phyloP scores from a whole-genome alignment of 129 eudicot species.

The Rutidosis leptorrhynchoides region DNA sequence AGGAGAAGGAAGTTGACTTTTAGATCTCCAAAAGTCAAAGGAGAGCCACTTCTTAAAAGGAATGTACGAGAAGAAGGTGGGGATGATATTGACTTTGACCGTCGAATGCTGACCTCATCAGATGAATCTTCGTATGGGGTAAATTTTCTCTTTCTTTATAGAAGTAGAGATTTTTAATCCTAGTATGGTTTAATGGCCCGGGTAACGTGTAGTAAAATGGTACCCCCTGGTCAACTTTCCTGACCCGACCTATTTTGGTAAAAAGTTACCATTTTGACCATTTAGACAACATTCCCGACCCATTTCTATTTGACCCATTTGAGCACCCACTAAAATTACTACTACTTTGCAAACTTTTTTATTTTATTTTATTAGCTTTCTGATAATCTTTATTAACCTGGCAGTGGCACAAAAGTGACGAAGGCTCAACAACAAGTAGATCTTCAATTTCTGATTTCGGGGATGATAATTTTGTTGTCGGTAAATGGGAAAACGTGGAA shows the following conservation, averaged over 20 bases:
- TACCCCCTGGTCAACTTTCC: too few relatives aligned
- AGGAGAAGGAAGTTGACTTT: slow-evolving; percentile 64
- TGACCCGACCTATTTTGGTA: too few relatives aligned
- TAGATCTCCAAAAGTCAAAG: slow-evolving; percentile 58
- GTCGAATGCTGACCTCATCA: slow-evolving; percentile 65
- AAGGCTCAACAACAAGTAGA: slow-evolving; percentile 36
- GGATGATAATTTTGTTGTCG: slow-evolving; percentile 49
- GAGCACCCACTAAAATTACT: background rate
- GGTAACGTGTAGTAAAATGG: too few relatives aligned
- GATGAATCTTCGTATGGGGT: slow-evolving; percentile 67
- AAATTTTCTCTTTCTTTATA: slow-evolving; percentile 12
- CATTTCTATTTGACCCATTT: background rate
- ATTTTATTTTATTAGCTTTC: background rate
- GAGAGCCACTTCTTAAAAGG: slow-evolving; percentile 67
- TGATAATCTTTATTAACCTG: slow-evolving; percentile 7
- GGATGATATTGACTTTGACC: slow-evolving; percentile 80
- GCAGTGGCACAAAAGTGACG: slow-evolving; percentile 32
- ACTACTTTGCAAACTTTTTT: background rate
- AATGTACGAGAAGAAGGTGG: slow-evolving; percentile 69
- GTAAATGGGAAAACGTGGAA: slow-evolving; percentile 51
- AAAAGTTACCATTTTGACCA: too few relatives aligned
- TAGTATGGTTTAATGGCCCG: too few relatives aligned
- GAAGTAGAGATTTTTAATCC: too few relatives aligned
- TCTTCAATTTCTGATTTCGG: slow-evolving; percentile 48
- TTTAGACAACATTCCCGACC: too few relatives aligned